These are phyloP conservation scores for Pyrenophora seminiperda DNA, from an alignment of 2,329 filamentous ascomycete species.

Conservation along the genomic window DNA sequence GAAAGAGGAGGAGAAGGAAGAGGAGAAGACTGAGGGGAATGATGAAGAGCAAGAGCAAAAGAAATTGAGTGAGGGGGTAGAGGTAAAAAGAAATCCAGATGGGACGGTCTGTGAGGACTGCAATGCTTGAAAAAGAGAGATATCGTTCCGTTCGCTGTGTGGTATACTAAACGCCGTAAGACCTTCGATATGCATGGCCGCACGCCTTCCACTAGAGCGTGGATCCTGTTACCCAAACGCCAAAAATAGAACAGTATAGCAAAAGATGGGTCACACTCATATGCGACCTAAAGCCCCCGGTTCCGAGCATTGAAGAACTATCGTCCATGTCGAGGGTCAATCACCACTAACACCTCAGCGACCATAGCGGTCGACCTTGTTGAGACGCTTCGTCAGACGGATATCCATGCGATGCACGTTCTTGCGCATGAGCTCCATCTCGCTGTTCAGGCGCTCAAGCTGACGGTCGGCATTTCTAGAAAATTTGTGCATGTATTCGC, in stretches of 20 bases:
- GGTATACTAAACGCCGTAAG: background rate
- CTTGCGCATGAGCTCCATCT: slow-evolving; percentile 22
- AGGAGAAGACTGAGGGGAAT: slow-evolving; percentile 4
- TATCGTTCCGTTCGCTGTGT: background rate
- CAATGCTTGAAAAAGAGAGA: slow-evolving; percentile 18
- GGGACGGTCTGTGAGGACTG: slow-evolving; percentile 48
- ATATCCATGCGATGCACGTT: slow-evolving; percentile 26
- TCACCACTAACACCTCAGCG: background rate
- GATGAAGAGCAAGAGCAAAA: slow-evolving; percentile 1
- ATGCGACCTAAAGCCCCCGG: too few relatives aligned
- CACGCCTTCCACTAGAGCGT: too few relatives aligned
- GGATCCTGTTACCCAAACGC: too few relatives aligned
- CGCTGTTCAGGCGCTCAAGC: slow-evolving; percentile 15
- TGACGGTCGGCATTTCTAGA: slow-evolving; percentile 3
- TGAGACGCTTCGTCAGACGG: slow-evolving; percentile 22
- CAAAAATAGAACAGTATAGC: background rate
- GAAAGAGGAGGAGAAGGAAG: slow-evolving; percentile 4
- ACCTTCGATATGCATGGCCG: background rate
- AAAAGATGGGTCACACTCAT: background rate
- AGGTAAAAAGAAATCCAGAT: slow-evolving; percentile 42
- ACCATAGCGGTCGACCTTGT: slow-evolving; percentile 11
- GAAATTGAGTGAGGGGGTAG: background rate
- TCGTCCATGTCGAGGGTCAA: background rate
- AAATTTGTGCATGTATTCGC: background rate
- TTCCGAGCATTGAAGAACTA: too few relatives aligned